A percentile compares a stretch with the other conserved stretches of the same genome.
Conservation (phyloP, 1,284 basidiomycete genomes). For the Cryptococcus sp. region DNA sequence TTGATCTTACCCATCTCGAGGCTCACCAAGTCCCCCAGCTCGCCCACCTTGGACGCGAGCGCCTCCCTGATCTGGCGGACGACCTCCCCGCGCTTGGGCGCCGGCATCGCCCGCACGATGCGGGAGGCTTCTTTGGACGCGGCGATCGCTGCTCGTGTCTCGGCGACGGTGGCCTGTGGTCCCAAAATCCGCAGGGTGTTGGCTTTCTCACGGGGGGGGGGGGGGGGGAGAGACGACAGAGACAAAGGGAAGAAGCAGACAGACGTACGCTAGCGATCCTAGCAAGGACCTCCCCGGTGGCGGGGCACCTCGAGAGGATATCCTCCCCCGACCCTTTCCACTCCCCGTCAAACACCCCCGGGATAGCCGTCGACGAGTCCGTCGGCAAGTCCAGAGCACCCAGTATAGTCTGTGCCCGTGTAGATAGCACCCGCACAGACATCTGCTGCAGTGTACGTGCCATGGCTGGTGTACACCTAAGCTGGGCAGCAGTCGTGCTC, state of each 20-base stretch:
- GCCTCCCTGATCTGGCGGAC: slow-evolving; percentile 81
- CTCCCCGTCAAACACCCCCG: slow-evolving; percentile 41
- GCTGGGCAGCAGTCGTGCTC: no score
- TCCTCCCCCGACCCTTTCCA: slow-evolving; percentile 42
- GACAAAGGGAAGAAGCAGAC: not conserved
- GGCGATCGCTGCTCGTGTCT: slow-evolving; percentile 27
- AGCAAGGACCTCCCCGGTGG: slow-evolving; percentile 44
- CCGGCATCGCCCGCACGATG: slow-evolving; percentile 71
- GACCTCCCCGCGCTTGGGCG: slow-evolving; percentile 81
- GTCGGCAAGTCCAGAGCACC: slow-evolving; percentile 35
- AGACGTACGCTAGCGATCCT: slow-evolving; percentile 33
- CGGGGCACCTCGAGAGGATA: slow-evolving; percentile 37
- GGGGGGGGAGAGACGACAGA: not conserved
- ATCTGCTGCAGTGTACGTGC: no score
- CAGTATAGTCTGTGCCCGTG: slow-evolving; percentile 33
- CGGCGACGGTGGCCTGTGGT: slow-evolving; percentile 30
- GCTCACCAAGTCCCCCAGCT: slow-evolving; percentile 66
- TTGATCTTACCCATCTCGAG: slow-evolving; percentile 89
- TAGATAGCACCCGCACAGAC: slow-evolving; percentile 25
- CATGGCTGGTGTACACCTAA: no score
- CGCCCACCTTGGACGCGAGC: slow-evolving; percentile 74
- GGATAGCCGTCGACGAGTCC: slow-evolving; percentile 20
- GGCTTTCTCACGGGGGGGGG: not conserved
- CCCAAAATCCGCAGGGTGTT: not conserved
- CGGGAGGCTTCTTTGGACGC: slow-evolving; percentile 57